These are phyloP conservation scores for Bryum argenteum DNA, from an alignment of 225 moss, liverwort and hornwort genomes.

Conservation along the genomic window DNA sequence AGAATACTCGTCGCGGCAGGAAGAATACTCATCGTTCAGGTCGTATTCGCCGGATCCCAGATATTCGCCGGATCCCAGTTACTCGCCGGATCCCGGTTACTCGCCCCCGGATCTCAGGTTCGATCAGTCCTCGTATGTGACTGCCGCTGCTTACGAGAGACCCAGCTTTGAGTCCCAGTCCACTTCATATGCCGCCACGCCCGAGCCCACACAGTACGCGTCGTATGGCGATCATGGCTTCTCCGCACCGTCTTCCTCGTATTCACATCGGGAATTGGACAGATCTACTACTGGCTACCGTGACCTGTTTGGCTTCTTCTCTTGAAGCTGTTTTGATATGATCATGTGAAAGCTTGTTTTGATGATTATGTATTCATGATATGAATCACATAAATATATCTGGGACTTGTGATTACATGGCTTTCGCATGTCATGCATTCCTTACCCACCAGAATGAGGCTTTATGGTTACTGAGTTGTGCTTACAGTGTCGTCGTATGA, in stretches of 20 bases:
- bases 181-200: slow-evolving; percentile 19
- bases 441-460: no score
- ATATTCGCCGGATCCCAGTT: slow-evolving; percentile 6
- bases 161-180: slow-evolving; percentile 24
- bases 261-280: neutral
- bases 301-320: slow-evolving; percentile 35
- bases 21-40: neutral
- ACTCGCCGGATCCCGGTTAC: no score
- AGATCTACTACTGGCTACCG: slow-evolving; percentile 1
- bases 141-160: slow-evolving; percentile 32
- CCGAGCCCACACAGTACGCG: slow-evolving; percentile 24
- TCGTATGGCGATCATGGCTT: slow-evolving; percentile 18
- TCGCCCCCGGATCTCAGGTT: slow-evolving; percentile 10
- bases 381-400: neutral
- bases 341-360: neutral
- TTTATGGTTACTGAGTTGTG: no score
- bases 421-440: no score
- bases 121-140: slow-evolving; percentile 9
- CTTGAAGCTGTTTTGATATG: slow-evolving; percentile 5
- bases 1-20: slow-evolving; percentile 4
- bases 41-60: slow-evolving; percentile 15
- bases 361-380: neutral
- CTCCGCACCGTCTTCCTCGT: neutral
- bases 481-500: no score
- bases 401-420: no score